phyloP scores from a whole-genome alignment of 1,284 basidiomycete species.

The Cryptococcus wingfieldii region DNA sequence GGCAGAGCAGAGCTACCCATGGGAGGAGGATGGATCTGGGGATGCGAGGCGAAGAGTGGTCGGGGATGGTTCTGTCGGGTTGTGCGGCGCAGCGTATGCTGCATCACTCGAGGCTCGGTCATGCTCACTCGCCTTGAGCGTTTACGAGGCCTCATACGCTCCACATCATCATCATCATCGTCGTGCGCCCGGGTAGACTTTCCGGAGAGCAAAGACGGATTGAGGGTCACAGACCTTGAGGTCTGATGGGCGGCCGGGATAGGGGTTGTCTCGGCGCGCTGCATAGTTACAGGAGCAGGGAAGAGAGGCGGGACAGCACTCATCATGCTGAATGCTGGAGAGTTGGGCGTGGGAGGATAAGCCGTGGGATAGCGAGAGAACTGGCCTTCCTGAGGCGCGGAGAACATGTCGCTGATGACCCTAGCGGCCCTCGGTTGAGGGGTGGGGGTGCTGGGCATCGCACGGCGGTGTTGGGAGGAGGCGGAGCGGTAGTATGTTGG shows the following conservation, averaged over 20 bases:
- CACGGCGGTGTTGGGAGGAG: conserved; percentile 10
- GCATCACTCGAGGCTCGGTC: conserved; percentile 11
- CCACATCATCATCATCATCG: background rate
- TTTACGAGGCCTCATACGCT: background rate
- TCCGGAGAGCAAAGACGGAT: background rate
- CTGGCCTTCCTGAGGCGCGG: background rate
- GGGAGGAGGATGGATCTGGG: background rate
- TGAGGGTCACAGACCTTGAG: background rate
- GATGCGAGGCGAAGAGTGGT: background rate
- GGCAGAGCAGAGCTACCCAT: conserved; percentile 17
- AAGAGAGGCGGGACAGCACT: conserved; percentile 2
- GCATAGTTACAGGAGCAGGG: conserved; percentile 19
- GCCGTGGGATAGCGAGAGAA: conserved; percentile 4
- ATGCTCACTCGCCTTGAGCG: conserved; percentile 19
- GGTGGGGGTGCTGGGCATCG: conserved; percentile 19
- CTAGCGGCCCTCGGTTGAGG: conserved; percentile 2
- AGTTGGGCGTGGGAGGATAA: conserved; percentile 27
- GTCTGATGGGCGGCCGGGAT: conserved; percentile 9
- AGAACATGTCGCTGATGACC: background rate
- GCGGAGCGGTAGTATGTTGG: conserved; percentile 15
- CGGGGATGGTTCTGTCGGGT: conserved; percentile 17
- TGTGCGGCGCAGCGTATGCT: conserved; percentile 6
- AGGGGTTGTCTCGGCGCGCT: conserved; percentile 28
- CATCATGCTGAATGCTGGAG: conserved; percentile 3
- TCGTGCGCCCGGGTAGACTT: background rate